Evolutionary conservation across 257 asterid genomes (phyloP).

Genomic region (Scutellaria galericulata): DNA sequence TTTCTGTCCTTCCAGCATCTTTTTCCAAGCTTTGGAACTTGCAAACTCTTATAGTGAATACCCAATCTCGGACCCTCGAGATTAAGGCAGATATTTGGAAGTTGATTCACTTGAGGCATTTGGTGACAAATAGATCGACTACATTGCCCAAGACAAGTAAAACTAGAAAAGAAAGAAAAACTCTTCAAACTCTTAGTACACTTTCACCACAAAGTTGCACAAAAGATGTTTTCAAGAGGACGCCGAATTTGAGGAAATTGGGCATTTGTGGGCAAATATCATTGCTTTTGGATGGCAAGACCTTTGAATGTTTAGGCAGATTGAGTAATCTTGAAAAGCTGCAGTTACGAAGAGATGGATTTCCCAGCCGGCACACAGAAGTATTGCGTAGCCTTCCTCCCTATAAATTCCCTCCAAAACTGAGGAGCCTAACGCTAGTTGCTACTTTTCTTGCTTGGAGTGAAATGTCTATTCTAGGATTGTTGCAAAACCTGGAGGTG

Average conservation of each 20-base stretch:
- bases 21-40: conserved; percentile 36
- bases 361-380: conserved; percentile 37
- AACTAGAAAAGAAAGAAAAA: not conserved
- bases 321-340: conserved; percentile 49
- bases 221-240: conserved; percentile 41
- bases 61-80: conserved; percentile 13
- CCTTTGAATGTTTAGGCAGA: conserved; percentile 47
- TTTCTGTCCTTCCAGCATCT: conserved; percentile 33
- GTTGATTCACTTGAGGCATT: conserved; percentile 41
- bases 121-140: conserved; percentile 28
- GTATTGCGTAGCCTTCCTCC: conserved; percentile 45
- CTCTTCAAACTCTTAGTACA: conserved; percentile 38
- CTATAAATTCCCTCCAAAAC: conserved; percentile 47
- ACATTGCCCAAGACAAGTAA: conserved; percentile 6
- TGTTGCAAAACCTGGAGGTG: conserved; percentile 38
- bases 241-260: conserved; percentile 49
- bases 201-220: conserved; percentile 55
- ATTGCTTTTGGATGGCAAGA: conserved; percentile 41
- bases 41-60: conserved; percentile 39
- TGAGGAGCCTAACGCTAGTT: conserved; percentile 40
- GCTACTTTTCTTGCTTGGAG: conserved; percentile 47
- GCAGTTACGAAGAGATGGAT: conserved; percentile 52
- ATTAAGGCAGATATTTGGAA: conserved; percentile 34
- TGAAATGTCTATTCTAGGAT: conserved; percentile 41
- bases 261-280: conserved; percentile 58